Percentiles rank a stretch among this genome's conserved stretches.
These are phyloP conservation scores for Colletotrichum nymphaeae DNA, from an alignment of 2,329 filamentous ascomycete genomes.

Conservation along the genomic window DNA sequence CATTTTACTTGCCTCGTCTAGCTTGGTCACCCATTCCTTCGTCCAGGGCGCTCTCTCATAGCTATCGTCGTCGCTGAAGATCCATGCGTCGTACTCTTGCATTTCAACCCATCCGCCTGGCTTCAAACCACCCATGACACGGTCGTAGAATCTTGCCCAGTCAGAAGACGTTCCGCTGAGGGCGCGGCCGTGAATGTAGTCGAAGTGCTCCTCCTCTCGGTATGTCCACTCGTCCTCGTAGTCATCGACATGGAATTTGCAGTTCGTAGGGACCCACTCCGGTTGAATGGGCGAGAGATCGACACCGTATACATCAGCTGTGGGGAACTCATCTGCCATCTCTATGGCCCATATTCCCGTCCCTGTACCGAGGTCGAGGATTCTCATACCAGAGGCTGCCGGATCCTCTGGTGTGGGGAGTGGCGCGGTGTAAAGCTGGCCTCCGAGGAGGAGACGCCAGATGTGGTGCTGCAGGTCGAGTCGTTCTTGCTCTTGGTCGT, in stretches of 20 bases:
- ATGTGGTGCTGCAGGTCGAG: conserved; percentile 52
- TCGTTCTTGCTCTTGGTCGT: conserved; percentile 40
- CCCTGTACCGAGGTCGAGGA: conserved; percentile 70
- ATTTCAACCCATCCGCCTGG: conserved; percentile 51
- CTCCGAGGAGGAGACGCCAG: conserved; percentile 46
- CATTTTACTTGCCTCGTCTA: conserved; percentile 48
- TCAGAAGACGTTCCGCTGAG: conserved; percentile 46
- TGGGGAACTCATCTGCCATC: conserved; percentile 60
- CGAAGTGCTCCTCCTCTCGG: conserved; percentile 50
- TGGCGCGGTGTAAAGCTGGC: conserved; percentile 45
- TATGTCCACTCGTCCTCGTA: conserved; percentile 63
- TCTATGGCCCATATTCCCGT: conserved; percentile 67
- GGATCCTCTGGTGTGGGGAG: conserved; percentile 43
- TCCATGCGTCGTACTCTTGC: conserved; percentile 52
- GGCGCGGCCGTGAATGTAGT: conserved; percentile 48
- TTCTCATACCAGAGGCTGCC: conserved; percentile 43
- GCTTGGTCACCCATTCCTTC: conserved; percentile 51
- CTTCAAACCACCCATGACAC: conserved; percentile 42
- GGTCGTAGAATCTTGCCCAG: conserved; percentile 47
- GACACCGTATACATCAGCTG: conserved; percentile 61
- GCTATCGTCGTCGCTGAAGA: conserved; percentile 52
- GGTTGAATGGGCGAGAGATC: conserved; percentile 71
- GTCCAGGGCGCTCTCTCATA: conserved; percentile 50
- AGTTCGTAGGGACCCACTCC: conserved; percentile 67
- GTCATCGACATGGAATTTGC: conserved; percentile 74